Evolutionary conservation across 1,284 basidiomycete genomes (phyloP), one percentile per base, ranked within the genome.

Genomic region (Marasmius oreades): DNA sequence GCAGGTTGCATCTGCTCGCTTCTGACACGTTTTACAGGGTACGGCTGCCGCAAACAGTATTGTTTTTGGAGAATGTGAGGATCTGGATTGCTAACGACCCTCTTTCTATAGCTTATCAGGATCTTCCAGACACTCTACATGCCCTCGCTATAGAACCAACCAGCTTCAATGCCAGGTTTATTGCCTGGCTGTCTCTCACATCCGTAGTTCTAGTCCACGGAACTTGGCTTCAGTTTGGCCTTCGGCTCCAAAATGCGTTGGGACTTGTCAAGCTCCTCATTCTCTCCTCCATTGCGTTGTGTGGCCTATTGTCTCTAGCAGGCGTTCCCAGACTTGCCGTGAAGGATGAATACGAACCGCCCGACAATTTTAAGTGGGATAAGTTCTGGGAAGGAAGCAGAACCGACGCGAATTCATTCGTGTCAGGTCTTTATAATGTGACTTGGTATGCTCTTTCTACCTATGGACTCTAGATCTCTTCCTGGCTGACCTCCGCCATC

Each of bases 11-110:
- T 23, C 34, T 64, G 26, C 36, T 55, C 65, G 44, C 62, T 57
- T 65, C 52, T 68, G 56, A 6, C 23, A 55, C 22, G 55, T 62
- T 33, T 26, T n/a, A 7, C 58, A 82, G 79, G 84, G 82, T 3
- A 79, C 79, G 59, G 73, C 82, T 43, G 74, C 82, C 2, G 78
- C 82, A 2, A 78, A 80, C 60, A 76, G 77, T 50, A 72, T 85
- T n/a, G 83, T 85, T 6, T 84, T 86, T 56, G 85, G 84, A 31
- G 85, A 88, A 82, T 86, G 84, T 82, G 61, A 4, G 76, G 63
- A 5, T 8, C 16, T 24, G 14, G 43, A 16, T 18, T 42, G 31
- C 14, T 46, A 12, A 16, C 50, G 47, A 3, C 20, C 16, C 20
- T 26, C 8, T 39, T 61, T 31, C 16, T 8, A 43, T 16, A 36